Base-by-base conservation (phyloP, 108 stramenopile species). In the Asterionellopsis glacialis region DNA sequence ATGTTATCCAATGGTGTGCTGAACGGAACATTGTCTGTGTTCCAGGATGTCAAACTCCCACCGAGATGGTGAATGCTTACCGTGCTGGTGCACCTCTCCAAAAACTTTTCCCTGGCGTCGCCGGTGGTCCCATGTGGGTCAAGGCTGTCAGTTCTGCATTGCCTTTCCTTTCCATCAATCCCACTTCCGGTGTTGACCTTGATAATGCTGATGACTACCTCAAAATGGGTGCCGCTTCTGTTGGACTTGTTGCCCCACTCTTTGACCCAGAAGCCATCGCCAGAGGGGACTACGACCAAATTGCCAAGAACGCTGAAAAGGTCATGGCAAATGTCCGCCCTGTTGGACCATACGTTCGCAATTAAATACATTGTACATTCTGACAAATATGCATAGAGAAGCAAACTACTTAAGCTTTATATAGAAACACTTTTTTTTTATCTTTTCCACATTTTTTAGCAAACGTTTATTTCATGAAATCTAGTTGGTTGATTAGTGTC, bases 41-140 rank as follows among this genome's bases (percentile, higher is more conserved):
- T 15, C 91, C 91, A 0, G 91, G 91, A 69, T 89, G 87, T 59
- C 91, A 92, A 55, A 92, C 91, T 45, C 91, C 91, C 41, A 89
- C 91, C 41, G 91, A 92, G 53, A 55, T 86, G 53, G 57, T 74
- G 67, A 81, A 58, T 16, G 91, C 91, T 9, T 87, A 87, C 70
- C 51, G 80, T 42, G 64, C 68, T 52, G 91, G 91, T 27, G 91
- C 91, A 9, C 91, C 91, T 1, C 63, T 92, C 16, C 91, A 92
- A 50, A 92, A 92, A 72, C 74, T 92, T 21, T 92, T 92, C 57
- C 91, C 91, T 48, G 91, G 91, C 11, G 91, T 92, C 41, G 80
- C 91, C 1, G 91, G 91, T 43, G 87, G 85, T 47, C 81, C 81
- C 23, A 67, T 48, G 51, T 92, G 91, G 91, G 87, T 92, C 45